Evolutionary conservation across 148 eudicot genomes (phyloP).

Genomic region (Diospyros kaki): DNA sequence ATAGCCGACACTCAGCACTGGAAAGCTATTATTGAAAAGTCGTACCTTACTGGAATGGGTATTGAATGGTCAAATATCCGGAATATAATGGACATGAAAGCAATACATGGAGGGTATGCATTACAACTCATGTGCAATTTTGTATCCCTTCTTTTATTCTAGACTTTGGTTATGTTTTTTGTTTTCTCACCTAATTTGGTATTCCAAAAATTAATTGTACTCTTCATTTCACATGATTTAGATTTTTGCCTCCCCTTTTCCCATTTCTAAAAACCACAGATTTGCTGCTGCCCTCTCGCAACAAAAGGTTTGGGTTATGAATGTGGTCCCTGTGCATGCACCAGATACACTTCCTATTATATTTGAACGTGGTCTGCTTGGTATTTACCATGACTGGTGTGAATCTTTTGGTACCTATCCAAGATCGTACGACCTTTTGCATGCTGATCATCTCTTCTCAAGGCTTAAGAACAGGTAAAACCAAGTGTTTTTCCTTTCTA

Average conservation of each 20-base stretch:
- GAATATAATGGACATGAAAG: constrained; percentile 97
- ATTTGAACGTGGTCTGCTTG: constrained; percentile 88
- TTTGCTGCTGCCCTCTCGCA: constrained; percentile 90
- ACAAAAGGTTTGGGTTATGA: constrained; percentile 92
- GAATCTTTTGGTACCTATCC: constrained; percentile 95
- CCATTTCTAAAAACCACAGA: constrained; percentile 30
- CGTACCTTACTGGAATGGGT: constrained; percentile 80
- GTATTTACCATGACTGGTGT: constrained; percentile 96
- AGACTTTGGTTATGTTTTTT: background rate
- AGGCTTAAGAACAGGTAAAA: constrained; percentile 81
- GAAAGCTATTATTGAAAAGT: constrained; percentile 73
- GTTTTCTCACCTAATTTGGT: background rate
- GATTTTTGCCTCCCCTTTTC: background rate
- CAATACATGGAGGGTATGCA: constrained; percentile 86
- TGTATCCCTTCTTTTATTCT: background rate
- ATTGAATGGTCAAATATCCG: constrained; percentile 83
- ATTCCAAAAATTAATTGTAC: background rate
- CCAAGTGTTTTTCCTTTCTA: background rate
- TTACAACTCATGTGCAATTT: background rate
- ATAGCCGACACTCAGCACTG: constrained; percentile 75
- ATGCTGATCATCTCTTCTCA: constrained; percentile 95
- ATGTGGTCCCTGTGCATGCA: constrained; percentile 87
- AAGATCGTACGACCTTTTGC: constrained; percentile 90
- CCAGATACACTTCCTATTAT: constrained; percentile 91
- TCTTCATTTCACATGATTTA: background rate